A percentile compares a stretch with the other conserved stretches of the same genome.
These are phyloP conservation scores for Sordariomycetes sp. DNA, from an alignment of 2,329 filamentous ascomycete genomes.

Conservation along the genomic window DNA sequence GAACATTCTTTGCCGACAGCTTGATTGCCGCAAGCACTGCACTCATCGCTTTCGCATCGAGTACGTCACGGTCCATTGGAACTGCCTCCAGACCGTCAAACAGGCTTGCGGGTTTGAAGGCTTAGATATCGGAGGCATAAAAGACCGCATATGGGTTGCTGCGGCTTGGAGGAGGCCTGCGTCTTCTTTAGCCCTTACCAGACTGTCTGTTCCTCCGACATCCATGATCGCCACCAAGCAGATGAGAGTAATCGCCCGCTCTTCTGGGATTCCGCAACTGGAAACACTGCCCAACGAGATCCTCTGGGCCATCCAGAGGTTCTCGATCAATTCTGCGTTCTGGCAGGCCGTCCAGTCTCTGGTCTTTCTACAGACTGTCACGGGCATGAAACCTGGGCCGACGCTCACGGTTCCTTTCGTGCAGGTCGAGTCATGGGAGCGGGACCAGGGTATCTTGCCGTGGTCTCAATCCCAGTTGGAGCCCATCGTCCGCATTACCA, in stretches of 20 bases:
- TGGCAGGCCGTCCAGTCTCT: background rate
- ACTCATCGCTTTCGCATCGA: too few species aligned
- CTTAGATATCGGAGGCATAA: too few species aligned
- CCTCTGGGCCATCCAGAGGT: background rate
- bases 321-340: background rate
- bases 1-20: too few species aligned
- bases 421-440: background rate
- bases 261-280: background rate
- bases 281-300: background rate
- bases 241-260: background rate
- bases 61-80: too few species aligned
- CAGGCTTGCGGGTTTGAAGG: too few species aligned
- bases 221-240: background rate
- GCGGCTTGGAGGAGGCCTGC: too few species aligned
- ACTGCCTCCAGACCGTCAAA: too few species aligned
- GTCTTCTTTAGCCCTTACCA: too few species aligned
- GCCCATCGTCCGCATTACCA: background rate
- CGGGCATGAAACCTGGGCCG: background rate
- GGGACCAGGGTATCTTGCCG: background rate
- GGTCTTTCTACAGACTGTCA: background rate
- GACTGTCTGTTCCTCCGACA: too few species aligned
- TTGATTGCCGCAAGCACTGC: too few species aligned
- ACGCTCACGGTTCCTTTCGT: background rate
- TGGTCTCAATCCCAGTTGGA: background rate
- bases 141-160: too few species aligned